These are phyloP conservation scores for Jimgerdemannia flammicorona DNA, from an alignment of 192 early-diverging fungal species.

Conservation along the genomic window DNA sequence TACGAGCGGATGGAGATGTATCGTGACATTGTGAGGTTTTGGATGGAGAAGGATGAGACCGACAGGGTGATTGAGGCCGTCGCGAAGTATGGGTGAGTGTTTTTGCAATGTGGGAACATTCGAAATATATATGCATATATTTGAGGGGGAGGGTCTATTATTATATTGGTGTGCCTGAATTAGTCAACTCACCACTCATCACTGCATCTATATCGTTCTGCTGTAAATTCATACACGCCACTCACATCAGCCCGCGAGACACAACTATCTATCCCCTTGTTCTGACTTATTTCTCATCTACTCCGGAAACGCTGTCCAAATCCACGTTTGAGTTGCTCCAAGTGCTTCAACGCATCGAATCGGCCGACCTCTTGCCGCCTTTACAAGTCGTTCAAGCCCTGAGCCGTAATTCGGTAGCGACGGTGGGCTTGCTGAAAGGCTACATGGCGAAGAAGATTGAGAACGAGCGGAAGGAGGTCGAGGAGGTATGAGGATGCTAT, in stretches of 20 bases:
- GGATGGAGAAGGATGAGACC: conserved; percentile 70
- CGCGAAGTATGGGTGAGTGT: conserved; percentile 54
- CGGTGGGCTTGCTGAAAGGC: conserved; percentile 80
- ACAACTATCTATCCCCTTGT: conserved; percentile 66
- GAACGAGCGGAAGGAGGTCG: conserved; percentile 60
- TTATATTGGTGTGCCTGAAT: neutral
- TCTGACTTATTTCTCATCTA: conserved; percentile 69
- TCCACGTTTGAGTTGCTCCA: conserved; percentile 57
- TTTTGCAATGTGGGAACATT: neutral
- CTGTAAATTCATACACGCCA: too few relatives aligned
- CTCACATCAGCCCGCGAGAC: conserved; percentile 46
- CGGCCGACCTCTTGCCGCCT: conserved; percentile 79
- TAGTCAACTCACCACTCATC: neutral
- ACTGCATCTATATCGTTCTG: too few relatives aligned
- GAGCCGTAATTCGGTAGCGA: conserved; percentile 72
- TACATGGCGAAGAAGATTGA: conserved; percentile 81
- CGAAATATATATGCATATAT: too few relatives aligned
- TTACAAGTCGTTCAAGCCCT: conserved; percentile 89
- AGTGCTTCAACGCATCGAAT: conserved; percentile 83
- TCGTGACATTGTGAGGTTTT: conserved; percentile 64
- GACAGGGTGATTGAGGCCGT: conserved; percentile 60
- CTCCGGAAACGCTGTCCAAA: conserved; percentile 51
- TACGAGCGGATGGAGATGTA: conserved; percentile 83
- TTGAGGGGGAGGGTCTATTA: neutral
- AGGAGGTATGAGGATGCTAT: conserved; percentile 34